phyloP scores from a whole-genome alignment of 1,284 basidiomycete genomes.

The Ganoderma sinense region DNA sequence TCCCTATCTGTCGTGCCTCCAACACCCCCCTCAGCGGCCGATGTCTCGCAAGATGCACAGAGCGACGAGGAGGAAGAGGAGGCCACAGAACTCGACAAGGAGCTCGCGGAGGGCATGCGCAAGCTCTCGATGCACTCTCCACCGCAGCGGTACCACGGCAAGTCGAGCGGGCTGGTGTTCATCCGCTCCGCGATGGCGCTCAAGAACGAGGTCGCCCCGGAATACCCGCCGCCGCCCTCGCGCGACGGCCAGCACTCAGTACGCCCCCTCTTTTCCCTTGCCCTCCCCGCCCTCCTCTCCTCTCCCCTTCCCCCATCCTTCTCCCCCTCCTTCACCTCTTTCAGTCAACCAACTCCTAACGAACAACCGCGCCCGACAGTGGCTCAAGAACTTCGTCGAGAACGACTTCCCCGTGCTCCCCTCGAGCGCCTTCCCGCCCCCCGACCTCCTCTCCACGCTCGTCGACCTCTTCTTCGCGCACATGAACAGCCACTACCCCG shows the following conservation, averaged over 20 bases:
- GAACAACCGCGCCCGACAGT: not conserved
- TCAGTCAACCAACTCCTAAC: too few relatives aligned
- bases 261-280: slow-evolving; percentile 3
- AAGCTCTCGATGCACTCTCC: slow-evolving; percentile 35
- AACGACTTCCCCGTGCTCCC: slow-evolving; percentile 21
- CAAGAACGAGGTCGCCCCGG: slow-evolving; percentile 36
- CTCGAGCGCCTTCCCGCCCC: slow-evolving; percentile 56
- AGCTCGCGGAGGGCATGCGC: slow-evolving; percentile 29
- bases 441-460: slow-evolving; percentile 66
- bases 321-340: too few relatives aligned
- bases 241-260: slow-evolving; percentile 20
- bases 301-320: too few relatives aligned
- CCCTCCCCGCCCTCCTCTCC: not conserved
- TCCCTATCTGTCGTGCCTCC: slow-evolving; percentile 5
- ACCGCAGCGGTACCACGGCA: slow-evolving; percentile 55
- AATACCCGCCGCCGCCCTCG: slow-evolving; percentile 14
- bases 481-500: slow-evolving; percentile 68
- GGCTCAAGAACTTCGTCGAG: not conserved
- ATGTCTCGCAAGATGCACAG: not conserved
- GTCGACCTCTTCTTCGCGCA: slow-evolving; percentile 76
- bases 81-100: not conserved
- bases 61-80: not conserved
- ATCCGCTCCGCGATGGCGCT: slow-evolving; percentile 55
- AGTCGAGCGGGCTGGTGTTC: slow-evolving; percentile 57
- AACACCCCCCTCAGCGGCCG: slow-evolving; percentile 20